Percentiles rank a stretch among this genome's conserved stretches.
Conservation (phyloP, 1,139 yeast species). For the Lizanozyma gosingica region DNA sequence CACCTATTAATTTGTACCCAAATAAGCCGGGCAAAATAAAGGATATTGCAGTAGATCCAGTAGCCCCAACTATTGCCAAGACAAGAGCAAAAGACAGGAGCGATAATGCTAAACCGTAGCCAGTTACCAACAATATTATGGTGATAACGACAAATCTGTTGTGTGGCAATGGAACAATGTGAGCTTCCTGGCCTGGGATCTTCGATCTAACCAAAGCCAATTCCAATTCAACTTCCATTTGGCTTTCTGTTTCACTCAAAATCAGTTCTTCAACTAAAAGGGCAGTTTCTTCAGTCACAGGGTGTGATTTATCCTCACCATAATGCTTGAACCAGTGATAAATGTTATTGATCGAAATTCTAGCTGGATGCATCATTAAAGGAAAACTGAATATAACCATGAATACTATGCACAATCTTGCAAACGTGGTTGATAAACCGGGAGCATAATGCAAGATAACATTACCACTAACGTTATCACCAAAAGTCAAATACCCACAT, state of each 20-base stretch:
- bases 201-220: slow-evolving; percentile 4
- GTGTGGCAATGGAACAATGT: slow-evolving; percentile 44
- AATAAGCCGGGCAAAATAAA: slow-evolving; percentile 52
- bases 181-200: slow-evolving; percentile 8
- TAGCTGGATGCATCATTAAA: slow-evolving; percentile 84
- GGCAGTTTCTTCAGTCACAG: slow-evolving; percentile 4
- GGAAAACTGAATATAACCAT: slow-evolving; percentile 89
- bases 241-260: slow-evolving; percentile 5
- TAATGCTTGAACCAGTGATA: slow-evolving; percentile 35
- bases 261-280: slow-evolving; percentile 4
- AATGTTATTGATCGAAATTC: slow-evolving; percentile 77
- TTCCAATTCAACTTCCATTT: background rate
- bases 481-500: slow-evolving; percentile 82
- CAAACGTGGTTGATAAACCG: slow-evolving; percentile 47
- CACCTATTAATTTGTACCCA: slow-evolving; percentile 41
- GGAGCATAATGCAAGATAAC: slow-evolving; percentile 61
- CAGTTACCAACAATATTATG: slow-evolving; percentile 28
- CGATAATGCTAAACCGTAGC: slow-evolving; percentile 36
- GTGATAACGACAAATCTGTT: slow-evolving; percentile 42
- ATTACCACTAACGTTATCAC: slow-evolving; percentile 70
- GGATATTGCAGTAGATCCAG: slow-evolving; percentile 53
- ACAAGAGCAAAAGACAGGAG: slow-evolving; percentile 47
- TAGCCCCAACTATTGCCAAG: slow-evolving; percentile 51
- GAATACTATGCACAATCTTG: slow-evolving; percentile 65
- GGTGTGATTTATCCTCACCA: background rate